These are phyloP conservation scores for Botrytis deweyae DNA, from an alignment of 2,329 filamentous ascomycete species.

Conservation along the genomic window DNA sequence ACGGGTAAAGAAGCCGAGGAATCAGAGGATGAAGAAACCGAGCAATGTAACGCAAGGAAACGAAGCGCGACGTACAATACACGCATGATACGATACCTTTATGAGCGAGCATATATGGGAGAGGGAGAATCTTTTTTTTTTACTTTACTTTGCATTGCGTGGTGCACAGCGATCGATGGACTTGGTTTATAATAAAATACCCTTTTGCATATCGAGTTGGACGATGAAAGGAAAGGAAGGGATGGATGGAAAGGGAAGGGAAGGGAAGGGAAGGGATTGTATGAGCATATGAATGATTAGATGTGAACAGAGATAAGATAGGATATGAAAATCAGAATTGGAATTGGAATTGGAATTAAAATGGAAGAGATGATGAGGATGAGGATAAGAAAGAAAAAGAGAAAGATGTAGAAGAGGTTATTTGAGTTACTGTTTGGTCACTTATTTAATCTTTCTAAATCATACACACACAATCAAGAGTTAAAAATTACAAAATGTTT, in stretches of 20 bases:
- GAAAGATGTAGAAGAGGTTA: neutral
- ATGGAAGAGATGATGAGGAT: neutral
- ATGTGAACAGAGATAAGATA: neutral
- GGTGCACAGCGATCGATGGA: neutral
- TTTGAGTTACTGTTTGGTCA: neutral
- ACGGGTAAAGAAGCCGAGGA: neutral
- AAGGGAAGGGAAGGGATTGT: neutral
- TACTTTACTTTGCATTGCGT: neutral
- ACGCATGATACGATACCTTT: neutral
- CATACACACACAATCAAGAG: neutral
- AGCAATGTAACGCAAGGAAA: neutral
- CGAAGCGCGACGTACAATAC: neutral
- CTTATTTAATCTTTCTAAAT: neutral
- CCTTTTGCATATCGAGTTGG: neutral
- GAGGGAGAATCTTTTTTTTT: neutral
- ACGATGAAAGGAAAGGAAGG: neutral
- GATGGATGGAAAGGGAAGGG: no score
- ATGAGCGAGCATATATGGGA: neutral
- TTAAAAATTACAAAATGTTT: neutral
- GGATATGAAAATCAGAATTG: neutral
- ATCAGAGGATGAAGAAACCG: neutral
- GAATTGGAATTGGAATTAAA: neutral
- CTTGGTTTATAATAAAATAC: neutral
- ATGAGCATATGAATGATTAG: neutral
- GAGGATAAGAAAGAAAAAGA: neutral